A percentile compares a stretch with the other conserved stretches of the same genome.
phyloP scores from a whole-genome alignment of 2,329 filamentous ascomycete genomes.

The Alternaria atra region DNA sequence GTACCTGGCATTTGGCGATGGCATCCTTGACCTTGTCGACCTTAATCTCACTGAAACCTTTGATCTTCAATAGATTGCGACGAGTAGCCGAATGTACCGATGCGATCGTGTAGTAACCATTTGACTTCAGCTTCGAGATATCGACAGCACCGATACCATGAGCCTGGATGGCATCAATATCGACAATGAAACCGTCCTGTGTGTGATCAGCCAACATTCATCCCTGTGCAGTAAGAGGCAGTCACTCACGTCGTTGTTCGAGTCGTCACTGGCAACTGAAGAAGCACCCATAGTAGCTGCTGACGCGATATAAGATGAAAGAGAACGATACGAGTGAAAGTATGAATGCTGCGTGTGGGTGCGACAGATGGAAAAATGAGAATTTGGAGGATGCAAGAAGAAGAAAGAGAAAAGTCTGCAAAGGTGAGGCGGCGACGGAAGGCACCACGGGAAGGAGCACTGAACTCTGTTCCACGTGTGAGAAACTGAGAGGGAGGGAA shows the following conservation, averaged over 20 bases:
- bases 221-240: background rate
- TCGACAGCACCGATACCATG: conserved; percentile 73
- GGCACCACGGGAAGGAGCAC: conserved; percentile 20
- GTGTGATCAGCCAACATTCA: background rate
- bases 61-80: conserved; percentile 70
- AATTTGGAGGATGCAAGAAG: background rate
- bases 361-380: background rate
- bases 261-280: conserved; percentile 63
- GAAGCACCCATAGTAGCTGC: conserved; percentile 50
- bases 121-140: conserved; percentile 70
- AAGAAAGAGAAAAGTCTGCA: background rate
- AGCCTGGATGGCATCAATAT: conserved; percentile 72
- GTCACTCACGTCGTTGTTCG: conserved; percentile 57
- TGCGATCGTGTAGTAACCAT: conserved; percentile 70
- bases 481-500: conserved; percentile 25
- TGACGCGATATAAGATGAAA: conserved; percentile 10
- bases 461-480: conserved; percentile 29
- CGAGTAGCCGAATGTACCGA: conserved; percentile 68
- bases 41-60: conserved; percentile 74
- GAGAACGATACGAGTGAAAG: conserved; percentile 14
- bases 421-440: conserved; percentile 10
- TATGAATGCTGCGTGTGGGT: background rate
- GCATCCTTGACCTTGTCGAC: conserved; percentile 77
- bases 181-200: conserved; percentile 66
- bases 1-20: conserved; percentile 67